Base-by-base conservation (phyloP, 1,284 basidiomycete species). In the Ceratobasidium sp. region DNA sequence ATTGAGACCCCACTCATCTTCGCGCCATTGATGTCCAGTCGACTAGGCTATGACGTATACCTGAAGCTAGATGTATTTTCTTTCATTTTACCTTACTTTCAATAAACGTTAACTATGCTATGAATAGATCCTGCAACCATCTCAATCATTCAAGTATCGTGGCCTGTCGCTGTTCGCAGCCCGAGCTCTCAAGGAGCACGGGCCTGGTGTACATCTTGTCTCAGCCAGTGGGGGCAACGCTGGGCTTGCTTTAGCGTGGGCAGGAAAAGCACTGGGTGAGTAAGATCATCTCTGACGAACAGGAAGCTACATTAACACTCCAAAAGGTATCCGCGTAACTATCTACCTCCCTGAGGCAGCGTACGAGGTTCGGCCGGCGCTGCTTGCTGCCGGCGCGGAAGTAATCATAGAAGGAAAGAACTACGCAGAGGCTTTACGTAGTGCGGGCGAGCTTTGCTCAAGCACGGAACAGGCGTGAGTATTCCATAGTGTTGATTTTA, bases 141-240 rank as follows among this genome's bases (percentile, higher is more conserved):
- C 87, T 0, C 85, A 90, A 75, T 92, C 91, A 2, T 93, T 91
- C 86, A 92, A 93, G 79, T 89, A 86, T 76, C 85, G 91, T 26
- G 90, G 91, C 5, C 85, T 92, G 43, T 89, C 89, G 21, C 82
- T 85, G 74, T 89, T 89, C 76, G 83, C 87, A 2, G 84, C 87
- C 76, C 82, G 83, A 47, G 85, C 84, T 30, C 83, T 85, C 72
- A 81, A 84, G 67, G 81, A 79, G 23, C 82, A 86, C 69, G 90
- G 89, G 0, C 78, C 85, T 9, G 77, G 78, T 44, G 82, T 87
- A 6, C 90, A 91, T 78, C 82, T 89, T 52, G 81, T 92, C 41
- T 87, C 88, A 57, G 90, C 91, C 0, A 93, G 91, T 0, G 85
- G 88, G 1, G 91, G 91, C 32, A 93, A 93, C 77, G 91, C 90